Base-by-base conservation (phyloP, 202 grass and related monocot genomes). In the Eragrostis tef region DNA sequence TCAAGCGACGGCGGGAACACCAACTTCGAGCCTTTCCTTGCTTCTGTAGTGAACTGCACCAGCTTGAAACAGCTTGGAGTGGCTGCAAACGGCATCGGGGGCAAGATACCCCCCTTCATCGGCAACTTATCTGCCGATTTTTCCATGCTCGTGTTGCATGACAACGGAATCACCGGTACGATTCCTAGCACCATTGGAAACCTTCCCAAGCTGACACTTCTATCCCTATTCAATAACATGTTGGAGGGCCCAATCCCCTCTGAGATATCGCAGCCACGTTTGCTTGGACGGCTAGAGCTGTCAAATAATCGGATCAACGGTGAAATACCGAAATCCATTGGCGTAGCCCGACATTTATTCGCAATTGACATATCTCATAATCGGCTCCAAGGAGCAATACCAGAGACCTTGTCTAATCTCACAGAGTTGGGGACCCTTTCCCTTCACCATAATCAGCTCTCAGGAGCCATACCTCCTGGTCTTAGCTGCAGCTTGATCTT, bases 401-500 rank as follows among this genome's bases (percentile, higher is more conserved):
- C 89, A 1, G 72, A 82, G 16, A 84, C 79, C 11, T 54, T 95
- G 2, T 85, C 89, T 60, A 86, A 86, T 12, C 85, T 92, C 48
- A 81, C 87, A 44, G 49, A 82, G n/a, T 59, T 92, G 22, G n/a
- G n/a, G n/a, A n/a, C 14, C 7, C 76, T 92, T 22, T 29, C 86
- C 56, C 85, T 94, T 56, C 80, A 92, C 11, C 71, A 90, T 57
- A 95, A 95, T 76, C 75, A 76, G 84, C 83, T 95, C 53, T 92
- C 87, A 24, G 93, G 93, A 17, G 3, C 70, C 17, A 92, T 95
- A 82, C 93, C 93, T 47, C 59, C 77, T 16, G 87, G 85, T 25
- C 61, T 95, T 16, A 81, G 80, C 27, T 88, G 84, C 63, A 79
- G 69, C 22, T 46, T 86, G 53, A 85, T 21, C 10, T 19, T 95